phyloP scores from a whole-genome alignment of 192 early-diverging fungal species.

The Podila horticola region DNA sequence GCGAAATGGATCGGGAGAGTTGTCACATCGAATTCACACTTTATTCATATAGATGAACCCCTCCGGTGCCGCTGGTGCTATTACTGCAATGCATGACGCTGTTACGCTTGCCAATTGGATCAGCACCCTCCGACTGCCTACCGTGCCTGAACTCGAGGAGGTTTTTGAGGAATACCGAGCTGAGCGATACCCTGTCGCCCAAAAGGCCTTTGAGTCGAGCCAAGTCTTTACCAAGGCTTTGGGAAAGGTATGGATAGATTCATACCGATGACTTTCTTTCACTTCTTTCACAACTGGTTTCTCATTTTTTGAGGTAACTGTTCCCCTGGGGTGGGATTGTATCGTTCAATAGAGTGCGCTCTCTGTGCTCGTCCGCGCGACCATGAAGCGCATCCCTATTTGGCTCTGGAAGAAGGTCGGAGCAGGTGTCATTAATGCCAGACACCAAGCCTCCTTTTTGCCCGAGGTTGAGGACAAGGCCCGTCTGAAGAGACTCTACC shows the following conservation, averaged over 20 bases:
- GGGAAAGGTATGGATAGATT: background rate
- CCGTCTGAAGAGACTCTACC: background rate
- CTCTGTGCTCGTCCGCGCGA: background rate
- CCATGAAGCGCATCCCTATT: background rate
- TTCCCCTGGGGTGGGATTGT: no score
- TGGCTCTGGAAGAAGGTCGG: background rate
- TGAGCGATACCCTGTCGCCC: background rate
- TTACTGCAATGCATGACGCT: background rate
- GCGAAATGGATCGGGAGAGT: no score
- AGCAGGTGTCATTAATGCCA: background rate
- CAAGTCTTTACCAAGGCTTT: background rate
- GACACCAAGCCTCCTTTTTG: background rate
- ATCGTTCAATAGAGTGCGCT: no score
- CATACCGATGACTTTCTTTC: background rate
- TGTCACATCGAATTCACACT: no score
- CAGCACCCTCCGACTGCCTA: no score
- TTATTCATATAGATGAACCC: slow-evolving; percentile 1
- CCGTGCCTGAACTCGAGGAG: no score
- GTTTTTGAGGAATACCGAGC: background rate
- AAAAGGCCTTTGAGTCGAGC: background rate
- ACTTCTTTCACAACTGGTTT: no score
- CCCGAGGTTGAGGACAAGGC: background rate
- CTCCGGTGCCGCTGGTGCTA: background rate
- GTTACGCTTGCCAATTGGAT: slow-evolving; percentile 1
- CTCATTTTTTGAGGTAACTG: no score